Evolutionary conservation across 2,329 filamentous ascomycete species (phyloP).

Genomic region (Cladosporium sp.): DNA sequence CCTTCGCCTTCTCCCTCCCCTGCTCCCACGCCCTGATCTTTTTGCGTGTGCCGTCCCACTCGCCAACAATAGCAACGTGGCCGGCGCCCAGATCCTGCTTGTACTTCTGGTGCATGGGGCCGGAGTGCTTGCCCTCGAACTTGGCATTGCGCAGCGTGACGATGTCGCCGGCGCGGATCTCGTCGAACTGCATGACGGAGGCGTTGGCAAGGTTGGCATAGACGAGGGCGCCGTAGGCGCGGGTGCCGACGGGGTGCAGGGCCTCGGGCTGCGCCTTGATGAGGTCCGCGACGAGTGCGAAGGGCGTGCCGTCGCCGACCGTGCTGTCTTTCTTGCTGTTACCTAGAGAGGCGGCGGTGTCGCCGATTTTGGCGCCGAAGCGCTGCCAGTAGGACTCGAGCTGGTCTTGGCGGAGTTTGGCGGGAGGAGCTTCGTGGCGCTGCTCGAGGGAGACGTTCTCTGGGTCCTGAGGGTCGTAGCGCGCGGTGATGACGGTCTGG

Average conservation of each 20-base stretch:
- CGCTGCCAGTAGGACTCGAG: slow-evolving; percentile 78
- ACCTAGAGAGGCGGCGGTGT: slow-evolving; percentile 59
- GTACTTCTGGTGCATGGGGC: slow-evolving; percentile 93
- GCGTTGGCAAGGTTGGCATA: slow-evolving; percentile 95
- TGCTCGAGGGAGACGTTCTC: slow-evolving; percentile 70
- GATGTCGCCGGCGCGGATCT: slow-evolving; percentile 90
- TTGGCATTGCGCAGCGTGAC: slow-evolving; percentile 86
- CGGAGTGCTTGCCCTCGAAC: slow-evolving; percentile 84
- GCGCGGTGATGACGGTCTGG: slow-evolving; percentile 78
- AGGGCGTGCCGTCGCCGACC: slow-evolving; percentile 77
- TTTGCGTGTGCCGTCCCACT: slow-evolving; percentile 99
- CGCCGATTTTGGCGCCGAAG: slow-evolving; percentile 72
- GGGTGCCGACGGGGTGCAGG: slow-evolving; percentile 75
- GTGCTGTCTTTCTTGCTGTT: slow-evolving; percentile 68
- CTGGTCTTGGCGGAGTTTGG: slow-evolving; percentile 80
- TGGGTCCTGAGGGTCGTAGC: slow-evolving; percentile 69
- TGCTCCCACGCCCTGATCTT: slow-evolving; percentile 96
- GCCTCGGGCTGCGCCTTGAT: slow-evolving; percentile 60
- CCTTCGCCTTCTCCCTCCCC: slow-evolving; percentile 82
- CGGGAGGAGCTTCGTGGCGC: slow-evolving; percentile 76
- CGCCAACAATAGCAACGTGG: slow-evolving; percentile 84
- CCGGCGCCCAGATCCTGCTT: slow-evolving; percentile 64
- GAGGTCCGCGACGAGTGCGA: slow-evolving; percentile 71
- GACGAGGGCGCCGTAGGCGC: slow-evolving; percentile 83
- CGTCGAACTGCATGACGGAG: slow-evolving; percentile 79